Base-by-base conservation (phyloP, 352 stramenopile genomes). In the Hyaloperonospora arabidopsidis region DNA sequence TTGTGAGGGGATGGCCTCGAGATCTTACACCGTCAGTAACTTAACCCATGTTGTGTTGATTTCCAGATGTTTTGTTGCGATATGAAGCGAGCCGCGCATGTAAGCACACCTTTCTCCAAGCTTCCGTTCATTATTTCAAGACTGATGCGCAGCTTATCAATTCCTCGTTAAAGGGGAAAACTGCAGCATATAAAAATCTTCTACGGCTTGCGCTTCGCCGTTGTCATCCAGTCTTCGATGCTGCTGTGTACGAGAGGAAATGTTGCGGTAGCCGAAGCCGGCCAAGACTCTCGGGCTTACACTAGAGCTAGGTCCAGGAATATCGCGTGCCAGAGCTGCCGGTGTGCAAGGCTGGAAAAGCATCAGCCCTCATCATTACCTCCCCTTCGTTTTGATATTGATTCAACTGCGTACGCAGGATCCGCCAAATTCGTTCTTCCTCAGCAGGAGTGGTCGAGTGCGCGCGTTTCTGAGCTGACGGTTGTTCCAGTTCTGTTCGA, bases 401-500 rank as follows among this genome's bases (percentile, higher is more conserved):
- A 3, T 7, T 7, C 7, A 29, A 29, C 25, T 29, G 3, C 3
- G 25, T 29, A 3, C 25, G 25, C 25, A 29, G 3, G 7, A 29
- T 29, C 7, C 7, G 3, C 25, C 25, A 1, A 58, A 29, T 11
- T 46, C 14, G 2, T 17, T 21, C 6, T 51, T 22, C 52, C 48
- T 1, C 29, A 35, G 12, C 44, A 45, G 5, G 22, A 17, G 25
- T 53, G 50, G 13, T 60, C 45, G 0, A 59, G 14, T 6, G 53
- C 6, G 17, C 52, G 15, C 14, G 50, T 54, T 15, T 7, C 4
- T 45, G n/a, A 0, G 18, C 53, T 45, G 0, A 21, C 25, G 25
- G 25, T 29, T 29, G 25, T 7, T 29, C 25, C 7, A 29, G 25
- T 3, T 29, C 3, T 29, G n/a, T 29, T 7, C 25, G 7, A 7